Evolutionary conservation across 805 yeast species (phyloP).

Genomic region (Metschnikowia picachoensis): DNA sequence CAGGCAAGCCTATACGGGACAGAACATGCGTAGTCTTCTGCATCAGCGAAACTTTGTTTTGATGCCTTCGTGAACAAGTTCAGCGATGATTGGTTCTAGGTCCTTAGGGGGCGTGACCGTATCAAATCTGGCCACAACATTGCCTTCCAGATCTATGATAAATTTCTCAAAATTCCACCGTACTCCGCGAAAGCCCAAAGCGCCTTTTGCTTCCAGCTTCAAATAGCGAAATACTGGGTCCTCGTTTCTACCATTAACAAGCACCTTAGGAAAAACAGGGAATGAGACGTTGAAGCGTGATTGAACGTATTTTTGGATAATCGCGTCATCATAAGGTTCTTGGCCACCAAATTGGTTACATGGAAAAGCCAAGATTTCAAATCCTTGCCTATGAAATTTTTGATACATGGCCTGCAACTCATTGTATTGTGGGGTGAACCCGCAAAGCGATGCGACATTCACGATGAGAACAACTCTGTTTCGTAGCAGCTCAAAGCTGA

Average conservation of each 20-base stretch:
- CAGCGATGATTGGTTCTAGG: constrained; percentile 36
- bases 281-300: constrained; percentile 30
- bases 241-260: constrained; percentile 35
- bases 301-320: constrained; percentile 21
- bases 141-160: constrained; percentile 53
- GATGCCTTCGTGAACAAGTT: constrained; percentile 11
- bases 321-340: constrained; percentile 60
- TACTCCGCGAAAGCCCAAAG: constrained; percentile 42
- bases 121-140: constrained; percentile 57
- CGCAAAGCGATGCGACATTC: constrained; percentile 23
- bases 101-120: constrained; percentile 65
- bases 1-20: too few species aligned
- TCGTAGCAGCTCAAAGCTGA: constrained; percentile 13
- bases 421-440: constrained; percentile 38
- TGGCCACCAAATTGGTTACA: constrained; percentile 86
- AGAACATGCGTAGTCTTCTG: background rate
- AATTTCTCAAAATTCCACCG: constrained; percentile 83
- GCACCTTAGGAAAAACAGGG: constrained; percentile 35
- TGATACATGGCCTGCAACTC: constrained; percentile 67
- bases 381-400: constrained; percentile 58
- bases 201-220: constrained; percentile 25
- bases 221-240: constrained; percentile 28
- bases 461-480: constrained; percentile 25
- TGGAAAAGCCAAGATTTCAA: constrained; percentile 79
- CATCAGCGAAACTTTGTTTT: background rate